Base-by-base conservation (phyloP, 2,329 filamentous ascomycete species). In the Nannizzia gypsea region DNA sequence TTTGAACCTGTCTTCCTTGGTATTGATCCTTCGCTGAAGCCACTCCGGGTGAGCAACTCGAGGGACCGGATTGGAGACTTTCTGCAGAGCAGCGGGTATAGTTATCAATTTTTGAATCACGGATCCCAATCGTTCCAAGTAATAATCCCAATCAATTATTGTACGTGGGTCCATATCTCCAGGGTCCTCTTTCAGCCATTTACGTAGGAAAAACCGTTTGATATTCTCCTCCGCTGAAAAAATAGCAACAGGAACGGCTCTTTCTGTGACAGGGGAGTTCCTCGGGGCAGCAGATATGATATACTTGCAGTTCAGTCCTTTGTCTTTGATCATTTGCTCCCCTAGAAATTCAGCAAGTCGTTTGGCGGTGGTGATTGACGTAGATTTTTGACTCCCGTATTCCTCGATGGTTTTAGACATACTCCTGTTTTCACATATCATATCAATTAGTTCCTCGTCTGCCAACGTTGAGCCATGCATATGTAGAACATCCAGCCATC, bases 41-140 rank as follows among this genome's bases (percentile, higher is more conserved):
- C 93, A 99, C 59, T 99, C 95, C 0, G 93, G 93, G 74, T 99
- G 95, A 5, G 88, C 81, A 11, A 99, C 90, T 64, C 95, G 82
- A 13, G 93, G 95, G 1, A 97, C 92, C 0, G 93, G 93, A 68
- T 99, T 99, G 59, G 86, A 83, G 59, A 99, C 82, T 74, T 96
- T 97, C 71, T 99, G 93, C 57, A 99, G 79, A 2, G 95, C 93
- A 15, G 93, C 95, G 1, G 93, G 93, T 65, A 99, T 99, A 1
- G 95, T 99, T 70, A 99, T 96, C 59, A 99, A 83, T 73, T 99
- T 99, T 74, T 99, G 93, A 57, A 99, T 95, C 59, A 99, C 93
- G 0, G 92, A 97, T 0, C 91, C 92, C 20, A 99, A 79, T 76
- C 93, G 90, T 69, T 99, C 95, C 1, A 91, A 80, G 71, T 99